phyloP scores from a whole-genome alignment of 257 asterid genomes.

The Forsythia viridissima region DNA sequence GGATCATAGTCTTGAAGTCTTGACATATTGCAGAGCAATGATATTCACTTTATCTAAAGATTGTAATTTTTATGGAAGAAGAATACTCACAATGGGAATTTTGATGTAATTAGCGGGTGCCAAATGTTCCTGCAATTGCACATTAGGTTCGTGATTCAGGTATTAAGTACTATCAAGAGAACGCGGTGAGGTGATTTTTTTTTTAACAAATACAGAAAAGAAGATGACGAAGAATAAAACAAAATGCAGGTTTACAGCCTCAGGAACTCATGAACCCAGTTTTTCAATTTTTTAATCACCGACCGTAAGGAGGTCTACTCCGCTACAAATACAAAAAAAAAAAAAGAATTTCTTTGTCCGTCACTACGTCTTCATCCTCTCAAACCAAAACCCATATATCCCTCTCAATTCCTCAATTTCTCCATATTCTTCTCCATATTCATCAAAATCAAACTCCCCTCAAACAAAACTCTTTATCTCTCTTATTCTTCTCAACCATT shows the following conservation, averaged over 20 bases:
- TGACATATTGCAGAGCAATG: not conserved
- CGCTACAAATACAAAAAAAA: too few species aligned
- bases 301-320: too few species aligned
- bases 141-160: slow-evolving; percentile 25
- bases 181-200: not conserved
- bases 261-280: not conserved
- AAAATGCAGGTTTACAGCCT: not conserved
- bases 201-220: not conserved
- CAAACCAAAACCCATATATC: too few species aligned
- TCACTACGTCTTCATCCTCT: too few species aligned
- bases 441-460: too few species aligned
- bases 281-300: slow-evolving; percentile 1
- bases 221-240: not conserved
- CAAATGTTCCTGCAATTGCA: slow-evolving; percentile 69
- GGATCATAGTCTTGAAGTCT: too few species aligned
- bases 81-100: slow-evolving; percentile 78
- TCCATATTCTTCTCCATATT: too few species aligned
- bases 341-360: too few species aligned
- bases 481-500: too few species aligned
- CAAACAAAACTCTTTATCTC: too few species aligned
- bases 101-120: slow-evolving; percentile 85
- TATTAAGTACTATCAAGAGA: not conserved
- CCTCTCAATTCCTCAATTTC: too few species aligned
- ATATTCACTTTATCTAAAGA: not conserved
- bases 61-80: not conserved